Evolutionary conservation across 2,329 filamentous ascomycete species (phyloP).

Genomic region (Ceratocystis albifundus): DNA sequence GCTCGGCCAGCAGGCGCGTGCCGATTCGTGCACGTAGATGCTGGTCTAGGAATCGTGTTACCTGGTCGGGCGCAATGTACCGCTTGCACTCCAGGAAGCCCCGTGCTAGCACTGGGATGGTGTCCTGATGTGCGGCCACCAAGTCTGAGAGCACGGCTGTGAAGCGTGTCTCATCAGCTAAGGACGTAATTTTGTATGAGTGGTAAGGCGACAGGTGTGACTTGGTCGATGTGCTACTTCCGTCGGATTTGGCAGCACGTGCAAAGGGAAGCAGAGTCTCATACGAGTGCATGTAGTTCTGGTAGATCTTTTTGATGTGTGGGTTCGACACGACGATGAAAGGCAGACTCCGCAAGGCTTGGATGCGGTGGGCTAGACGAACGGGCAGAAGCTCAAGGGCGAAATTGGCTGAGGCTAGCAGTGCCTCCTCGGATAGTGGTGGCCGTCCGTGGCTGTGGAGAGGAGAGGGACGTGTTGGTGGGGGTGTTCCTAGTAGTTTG

Average conservation of each 20-base stretch:
- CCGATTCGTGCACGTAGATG: constrained; percentile 90
- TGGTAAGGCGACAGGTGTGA: constrained; percentile 33
- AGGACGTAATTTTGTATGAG: constrained; percentile 32
- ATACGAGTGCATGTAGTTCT: constrained; percentile 89
- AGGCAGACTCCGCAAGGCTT: constrained; percentile 82
- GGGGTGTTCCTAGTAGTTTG: background rate
- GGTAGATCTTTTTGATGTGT: constrained; percentile 86
- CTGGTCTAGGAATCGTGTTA: constrained; percentile 86
- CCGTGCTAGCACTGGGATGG: constrained; percentile 80
- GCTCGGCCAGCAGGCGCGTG: constrained; percentile 85
- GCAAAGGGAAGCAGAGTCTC: constrained; percentile 77
- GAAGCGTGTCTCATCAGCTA: constrained; percentile 66
- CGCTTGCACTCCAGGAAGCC: constrained; percentile 88
- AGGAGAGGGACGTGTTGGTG: background rate
- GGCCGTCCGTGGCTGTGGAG: constrained; percentile 59
- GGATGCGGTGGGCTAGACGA: constrained; percentile 84
- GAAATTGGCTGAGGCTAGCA: constrained; percentile 89
- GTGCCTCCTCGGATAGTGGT: constrained; percentile 64
- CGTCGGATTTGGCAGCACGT: constrained; percentile 33
- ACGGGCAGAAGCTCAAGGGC: constrained; percentile 85
- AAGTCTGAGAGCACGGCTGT: constrained; percentile 87
- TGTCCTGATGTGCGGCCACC: constrained; percentile 89
- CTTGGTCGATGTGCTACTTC: constrained; percentile 18
- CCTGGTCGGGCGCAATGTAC: constrained; percentile 71
- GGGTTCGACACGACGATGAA: constrained; percentile 98